These are phyloP conservation scores for Boletus reticuloceps DNA, from an alignment of 768 basidiomycete species.

Conservation along the genomic window DNA sequence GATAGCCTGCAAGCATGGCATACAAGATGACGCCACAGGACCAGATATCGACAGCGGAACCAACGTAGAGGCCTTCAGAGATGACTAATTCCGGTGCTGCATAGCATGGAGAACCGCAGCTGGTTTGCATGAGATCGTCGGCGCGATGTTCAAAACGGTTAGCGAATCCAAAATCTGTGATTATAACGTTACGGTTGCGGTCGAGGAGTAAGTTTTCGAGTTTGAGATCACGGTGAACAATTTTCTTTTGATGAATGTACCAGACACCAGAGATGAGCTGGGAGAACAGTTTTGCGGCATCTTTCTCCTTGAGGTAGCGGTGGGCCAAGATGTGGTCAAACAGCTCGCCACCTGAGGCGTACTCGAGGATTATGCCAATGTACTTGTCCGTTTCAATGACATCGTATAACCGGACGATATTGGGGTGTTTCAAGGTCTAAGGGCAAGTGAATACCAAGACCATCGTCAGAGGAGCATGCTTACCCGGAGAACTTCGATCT, in stretches of 20 bases:
- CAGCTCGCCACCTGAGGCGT: slow-evolving; percentile 96
- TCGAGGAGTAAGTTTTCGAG: slow-evolving; percentile 97
- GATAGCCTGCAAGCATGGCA: slow-evolving; percentile 94
- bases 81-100: slow-evolving; percentile 98
- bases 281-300: slow-evolving; percentile 93
- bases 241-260: slow-evolving; percentile 99
- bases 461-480: slow-evolving; percentile 25
- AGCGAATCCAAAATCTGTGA: slow-evolving; percentile 99
- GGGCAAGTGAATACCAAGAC: slow-evolving; percentile 7
- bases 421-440: slow-evolving; percentile 92
- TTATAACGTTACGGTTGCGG: slow-evolving; percentile 96
- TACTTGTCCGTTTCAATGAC: slow-evolving; percentile 99
- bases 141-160: slow-evolving; percentile 92
- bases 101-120: slow-evolving; percentile 96
- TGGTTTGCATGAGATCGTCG: slow-evolving; percentile 98
- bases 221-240: slow-evolving; percentile 98
- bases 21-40: slow-evolving; percentile 94
- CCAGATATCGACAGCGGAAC: slow-evolving; percentile 98
- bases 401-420: slow-evolving; percentile 97
- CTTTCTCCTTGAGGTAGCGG: slow-evolving; percentile 90
- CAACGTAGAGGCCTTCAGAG: slow-evolving; percentile 94
- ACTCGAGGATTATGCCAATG: slow-evolving; percentile 98
- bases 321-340: slow-evolving; percentile 99
- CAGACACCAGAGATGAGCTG: slow-evolving; percentile 98
- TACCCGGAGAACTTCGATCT: slow-evolving; percentile 96